These are phyloP conservation scores for Xylariales sp. DNA, from an alignment of 2,329 filamentous ascomycete species.

Conservation along the genomic window DNA sequence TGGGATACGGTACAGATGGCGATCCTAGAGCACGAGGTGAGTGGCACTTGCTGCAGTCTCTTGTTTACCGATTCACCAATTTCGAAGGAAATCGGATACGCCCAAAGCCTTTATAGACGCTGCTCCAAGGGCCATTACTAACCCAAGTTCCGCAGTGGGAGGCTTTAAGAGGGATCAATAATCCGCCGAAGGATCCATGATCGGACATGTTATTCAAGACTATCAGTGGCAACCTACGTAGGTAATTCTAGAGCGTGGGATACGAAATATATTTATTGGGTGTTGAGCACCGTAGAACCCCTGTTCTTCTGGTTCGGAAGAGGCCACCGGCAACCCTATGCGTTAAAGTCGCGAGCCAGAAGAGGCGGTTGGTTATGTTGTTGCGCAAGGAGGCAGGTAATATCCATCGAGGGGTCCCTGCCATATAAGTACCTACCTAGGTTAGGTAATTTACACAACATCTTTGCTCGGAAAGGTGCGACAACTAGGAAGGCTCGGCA, in stretches of 20 bases:
- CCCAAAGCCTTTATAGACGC: too few species aligned
- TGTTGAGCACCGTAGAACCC: neutral
- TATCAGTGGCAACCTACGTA: neutral
- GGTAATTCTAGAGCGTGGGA: neutral
- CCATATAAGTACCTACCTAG: too few species aligned
- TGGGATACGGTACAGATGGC: constrained; percentile 50
- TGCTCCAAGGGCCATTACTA: neutral
- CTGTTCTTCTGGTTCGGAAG: too few species aligned
- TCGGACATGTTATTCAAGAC: neutral
- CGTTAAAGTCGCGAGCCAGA: too few species aligned
- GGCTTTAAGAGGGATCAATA: constrained; percentile 22
- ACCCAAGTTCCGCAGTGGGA: constrained; percentile 40
- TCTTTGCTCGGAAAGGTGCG: too few species aligned
- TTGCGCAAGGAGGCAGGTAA: too few species aligned
- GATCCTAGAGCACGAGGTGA: constrained; percentile 53
- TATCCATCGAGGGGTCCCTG: too few species aligned
- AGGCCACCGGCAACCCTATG: too few species aligned
- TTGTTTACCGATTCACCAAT: neutral
- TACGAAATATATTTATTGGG: neutral
- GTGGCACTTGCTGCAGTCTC: constrained; percentile 31
- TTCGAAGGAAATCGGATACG: neutral
- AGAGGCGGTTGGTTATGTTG: too few species aligned
- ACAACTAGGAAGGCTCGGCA: too few species aligned
- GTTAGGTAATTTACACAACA: too few species aligned
- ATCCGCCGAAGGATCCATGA: neutral